Evolutionary conservation across 805 yeast species (phyloP).

Genomic region (Wickerhamiella azymoides): DNA sequence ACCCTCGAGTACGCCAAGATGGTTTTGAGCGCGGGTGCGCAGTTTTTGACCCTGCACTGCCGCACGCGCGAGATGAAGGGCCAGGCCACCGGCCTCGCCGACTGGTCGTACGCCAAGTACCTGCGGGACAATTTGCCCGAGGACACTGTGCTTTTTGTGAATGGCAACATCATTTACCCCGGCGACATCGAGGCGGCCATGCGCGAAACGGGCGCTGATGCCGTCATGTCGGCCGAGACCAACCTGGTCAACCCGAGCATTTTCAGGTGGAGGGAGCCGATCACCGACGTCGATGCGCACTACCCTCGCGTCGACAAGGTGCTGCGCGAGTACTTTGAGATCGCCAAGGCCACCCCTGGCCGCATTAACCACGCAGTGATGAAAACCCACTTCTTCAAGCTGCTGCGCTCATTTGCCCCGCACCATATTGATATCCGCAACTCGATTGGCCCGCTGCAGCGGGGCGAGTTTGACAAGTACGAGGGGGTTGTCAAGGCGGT

Average conservation of each 20-base stretch:
- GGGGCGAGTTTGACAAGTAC: conserved; percentile 35
- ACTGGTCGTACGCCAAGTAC: conserved; percentile 69
- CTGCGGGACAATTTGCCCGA: conserved; percentile 65
- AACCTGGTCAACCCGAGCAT: conserved; percentile 88
- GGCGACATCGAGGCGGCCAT: conserved; percentile 65
- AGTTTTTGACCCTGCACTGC: conserved; percentile 87
- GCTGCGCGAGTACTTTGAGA: conserved; percentile 76
- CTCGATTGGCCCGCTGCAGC: conserved; percentile 43
- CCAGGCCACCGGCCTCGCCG: conserved; percentile 87
- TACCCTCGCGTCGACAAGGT: conserved; percentile 79
- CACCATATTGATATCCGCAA: conserved; percentile 67
- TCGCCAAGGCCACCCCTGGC: conserved; percentile 48
- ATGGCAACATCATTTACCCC: conserved; percentile 88
- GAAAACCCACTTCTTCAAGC: conserved; percentile 86
- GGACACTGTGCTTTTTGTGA: conserved; percentile 81
- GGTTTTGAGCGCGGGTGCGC: conserved; percentile 90
- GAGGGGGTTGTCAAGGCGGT: conserved; percentile 49
- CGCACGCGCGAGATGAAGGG: conserved; percentile 97
- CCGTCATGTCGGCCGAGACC: conserved; percentile 96
- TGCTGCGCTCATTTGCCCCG: conserved; percentile 67
- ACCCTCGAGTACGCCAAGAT: conserved; percentile 74
- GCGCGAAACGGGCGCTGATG: conserved; percentile 57
- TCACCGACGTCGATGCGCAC: conserved; percentile 34
- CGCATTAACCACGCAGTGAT: conserved; percentile 68
- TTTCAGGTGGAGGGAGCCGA: conserved; percentile 31